These are phyloP conservation scores for Oemleria cerasiformis DNA, from an alignment of 306 rosid genomes.

Conservation along the genomic window DNA sequence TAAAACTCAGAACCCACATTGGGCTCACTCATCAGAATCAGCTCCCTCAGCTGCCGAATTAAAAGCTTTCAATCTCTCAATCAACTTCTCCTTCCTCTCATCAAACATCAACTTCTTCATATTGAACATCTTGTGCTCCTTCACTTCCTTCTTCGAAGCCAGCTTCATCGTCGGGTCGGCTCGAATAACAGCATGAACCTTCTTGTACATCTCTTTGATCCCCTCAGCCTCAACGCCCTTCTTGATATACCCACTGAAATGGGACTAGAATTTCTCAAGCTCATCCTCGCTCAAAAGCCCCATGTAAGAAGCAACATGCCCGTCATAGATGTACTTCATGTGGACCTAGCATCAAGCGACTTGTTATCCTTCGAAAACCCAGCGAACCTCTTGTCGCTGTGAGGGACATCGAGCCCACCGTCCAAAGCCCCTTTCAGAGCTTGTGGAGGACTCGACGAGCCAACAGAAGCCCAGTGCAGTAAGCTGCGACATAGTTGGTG, in stretches of 20 bases:
- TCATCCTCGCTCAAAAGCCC: slow-evolving; percentile 55
- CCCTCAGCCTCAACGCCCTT: too few species aligned
- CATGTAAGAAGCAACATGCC: slow-evolving; percentile 62
- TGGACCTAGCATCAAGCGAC: slow-evolving; percentile 57
- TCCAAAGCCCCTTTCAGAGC: too few species aligned
- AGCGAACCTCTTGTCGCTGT: slow-evolving; percentile 70
- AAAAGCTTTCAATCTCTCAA: too few species aligned
- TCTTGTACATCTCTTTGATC: too few species aligned
- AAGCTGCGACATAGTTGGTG: slow-evolving; percentile 72
- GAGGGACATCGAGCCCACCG: slow-evolving; percentile 75
- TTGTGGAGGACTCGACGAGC: too few species aligned
- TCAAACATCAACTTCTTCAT: too few species aligned
- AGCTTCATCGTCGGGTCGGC: slow-evolving; percentile 45
- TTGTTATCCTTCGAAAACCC: slow-evolving; percentile 55
- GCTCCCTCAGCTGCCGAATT: too few species aligned
- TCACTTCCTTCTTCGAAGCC: slow-evolving; percentile 43
- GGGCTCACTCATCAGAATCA: too few species aligned
- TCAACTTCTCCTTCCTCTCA: too few species aligned
- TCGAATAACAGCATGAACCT: too few species aligned
- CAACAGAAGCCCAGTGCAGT: slow-evolving; percentile 45
- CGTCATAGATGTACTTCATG: slow-evolving; percentile 65
- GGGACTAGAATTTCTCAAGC: slow-evolving; percentile 66
- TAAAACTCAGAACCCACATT: too few species aligned
- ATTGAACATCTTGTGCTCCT: too few species aligned
- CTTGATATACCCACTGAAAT: slow-evolving; percentile 56